These are phyloP conservation scores for Monilinia laxa DNA, from an alignment of 2,329 filamentous ascomycete genomes.

Conservation along the genomic window DNA sequence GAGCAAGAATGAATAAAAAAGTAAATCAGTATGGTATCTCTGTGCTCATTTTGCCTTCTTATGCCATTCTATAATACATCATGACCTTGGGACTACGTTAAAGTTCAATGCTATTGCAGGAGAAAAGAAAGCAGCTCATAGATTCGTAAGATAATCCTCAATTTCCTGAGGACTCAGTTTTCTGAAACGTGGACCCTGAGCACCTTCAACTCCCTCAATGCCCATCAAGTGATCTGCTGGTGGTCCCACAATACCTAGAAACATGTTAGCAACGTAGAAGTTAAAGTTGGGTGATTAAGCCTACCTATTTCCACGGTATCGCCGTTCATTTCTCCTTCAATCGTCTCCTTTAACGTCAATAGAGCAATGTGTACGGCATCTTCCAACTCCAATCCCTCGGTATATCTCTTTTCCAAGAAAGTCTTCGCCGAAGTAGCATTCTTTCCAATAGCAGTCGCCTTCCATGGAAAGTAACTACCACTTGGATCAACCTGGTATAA, in stretches of 20 bases:
- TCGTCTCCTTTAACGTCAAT: slow-evolving; percentile 96
- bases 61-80: slow-evolving; percentile 44
- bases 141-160: slow-evolving; percentile 98
- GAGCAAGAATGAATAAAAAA: neutral
- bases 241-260: slow-evolving; percentile 84
- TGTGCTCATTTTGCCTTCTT: slow-evolving; percentile 37
- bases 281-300: slow-evolving; percentile 38
- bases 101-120: slow-evolving; percentile 28
- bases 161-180: slow-evolving; percentile 98
- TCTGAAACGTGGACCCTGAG: slow-evolving; percentile 82
- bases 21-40: slow-evolving; percentile 34
- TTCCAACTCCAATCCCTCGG: slow-evolving; percentile 92
- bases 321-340: slow-evolving; percentile 98
- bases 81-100: slow-evolving; percentile 26
- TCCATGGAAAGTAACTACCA: slow-evolving; percentile 98
- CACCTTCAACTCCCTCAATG: slow-evolving; percentile 83
- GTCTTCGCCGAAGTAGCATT: slow-evolving; percentile 98
- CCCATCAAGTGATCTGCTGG: slow-evolving; percentile 92
- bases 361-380: slow-evolving; percentile 98
- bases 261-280: slow-evolving; percentile 32
- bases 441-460: slow-evolving; percentile 98
- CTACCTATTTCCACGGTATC: slow-evolving; percentile 97
- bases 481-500: slow-evolving; percentile 99
- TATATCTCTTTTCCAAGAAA: slow-evolving; percentile 98
- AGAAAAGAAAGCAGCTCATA: slow-evolving; percentile 52